phyloP scores from a whole-genome alignment of 352 stramenopile species.

The Globisporangium cederbergense region DNA sequence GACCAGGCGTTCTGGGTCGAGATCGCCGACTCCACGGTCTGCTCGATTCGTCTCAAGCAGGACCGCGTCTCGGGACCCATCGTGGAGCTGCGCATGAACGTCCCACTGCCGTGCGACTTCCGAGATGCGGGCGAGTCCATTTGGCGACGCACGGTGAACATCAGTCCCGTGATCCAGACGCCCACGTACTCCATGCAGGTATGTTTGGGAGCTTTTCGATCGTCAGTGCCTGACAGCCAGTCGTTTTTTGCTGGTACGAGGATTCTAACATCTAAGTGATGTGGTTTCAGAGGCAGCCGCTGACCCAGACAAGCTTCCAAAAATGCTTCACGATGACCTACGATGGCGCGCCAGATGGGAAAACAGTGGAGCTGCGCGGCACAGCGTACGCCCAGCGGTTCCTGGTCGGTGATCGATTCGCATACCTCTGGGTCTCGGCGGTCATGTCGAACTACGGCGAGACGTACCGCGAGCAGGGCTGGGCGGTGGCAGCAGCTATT shows the following conservation, averaged over 20 bases:
- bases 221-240: not conserved
- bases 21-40: not conserved
- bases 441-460: not conserved
- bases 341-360: not conserved
- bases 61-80: not conserved
- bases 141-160: slow-evolving; percentile 11
- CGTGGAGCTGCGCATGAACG: slow-evolving; percentile 6
- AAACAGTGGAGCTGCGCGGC: not conserved
- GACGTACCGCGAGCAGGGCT: not conserved
- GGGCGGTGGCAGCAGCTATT: not conserved
- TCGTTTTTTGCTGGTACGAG: not conserved
- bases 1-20: not conserved
- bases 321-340: not conserved
- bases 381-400: slow-evolving; percentile 1
- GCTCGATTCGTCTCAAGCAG: not conserved
- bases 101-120: not conserved
- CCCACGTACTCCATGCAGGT: not conserved
- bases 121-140: slow-evolving; percentile 10
- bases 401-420: not conserved
- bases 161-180: not conserved
- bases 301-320: not conserved
- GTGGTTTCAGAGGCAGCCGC: not conserved
- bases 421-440: not conserved
- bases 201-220: not conserved
- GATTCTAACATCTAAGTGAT: not conserved